Evolutionary conservation across 805 yeast species (phyloP), one percentile per base, ranked within the genome.

Genomic region (Myxozyma monticola): DNA sequence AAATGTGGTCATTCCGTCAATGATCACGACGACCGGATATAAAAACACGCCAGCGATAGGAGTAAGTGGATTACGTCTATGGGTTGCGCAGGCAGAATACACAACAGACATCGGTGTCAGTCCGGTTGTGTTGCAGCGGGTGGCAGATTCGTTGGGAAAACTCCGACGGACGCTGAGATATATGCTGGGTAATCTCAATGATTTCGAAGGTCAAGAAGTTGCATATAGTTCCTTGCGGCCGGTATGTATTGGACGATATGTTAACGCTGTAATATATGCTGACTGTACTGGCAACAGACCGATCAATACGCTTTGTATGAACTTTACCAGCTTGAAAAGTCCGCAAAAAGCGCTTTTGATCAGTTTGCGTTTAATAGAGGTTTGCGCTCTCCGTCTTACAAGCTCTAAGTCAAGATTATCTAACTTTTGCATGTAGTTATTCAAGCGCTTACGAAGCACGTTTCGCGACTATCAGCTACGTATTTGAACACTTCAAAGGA

Each of bases 401-500:
- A 15, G 18, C 8, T 20, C 33, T 17, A 10, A 2, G 10, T 15
- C 8, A 9, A 15, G 26, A 9, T 17, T 12, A 7, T 15, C 42
- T 41, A 35, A 21, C 37, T 17, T 22, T 4, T 28, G 8, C 24
- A 25, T n/a, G 5, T 52, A 47, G 85, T 85, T 6, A 76, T 88
- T 25, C 83, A 84, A 51, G 77, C 76, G 4, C 61, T 89, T 9
- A 83, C 84, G 58, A 76, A 78, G 48, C 89, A 88, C 63, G 76
- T 89, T 74, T 76, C 79, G 20, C 83, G 81, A 18, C 73, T 90
- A 48, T 88, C 96, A 18, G 80, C 97, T 0, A 72, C 84, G 26
- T 93, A 91, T 68, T 89, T 93, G 67, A 96, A 88, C 62, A 76
- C 87, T 25, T 79, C 85, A 34, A 93, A 93, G 63, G 98, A 93